Evolutionary conservation across 148 eudicot species (phyloP), one percentile per base, ranked within the genome.

Genomic region (Gaultheria prostrata): DNA sequence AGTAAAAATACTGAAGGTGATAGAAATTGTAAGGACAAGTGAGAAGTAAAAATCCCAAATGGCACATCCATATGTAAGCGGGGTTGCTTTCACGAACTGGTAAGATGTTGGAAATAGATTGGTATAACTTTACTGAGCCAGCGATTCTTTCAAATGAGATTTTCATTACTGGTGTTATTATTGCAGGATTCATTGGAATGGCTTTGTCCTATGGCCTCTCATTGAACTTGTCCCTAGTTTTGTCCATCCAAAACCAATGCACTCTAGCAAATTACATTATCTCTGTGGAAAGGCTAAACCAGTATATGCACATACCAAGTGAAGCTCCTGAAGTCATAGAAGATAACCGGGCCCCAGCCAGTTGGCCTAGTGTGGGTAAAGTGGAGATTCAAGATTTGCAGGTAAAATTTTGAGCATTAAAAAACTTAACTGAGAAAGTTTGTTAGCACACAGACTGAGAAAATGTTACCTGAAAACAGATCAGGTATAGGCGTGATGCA

Each of bases 131-230:
- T 10, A 35, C 24, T 20, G 32, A 45, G 54, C 17, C 6, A n/a
- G 17, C 28, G 43, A 30, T 21, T 71, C 70, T 24, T 70, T 46
- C 45, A 48, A 35, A 15, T 26, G 59, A 57, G 32, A 46, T 71
- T 80, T 65, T 84, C 73, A 17, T 39, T 13, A 30, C 54, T 46
- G 21, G 26, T 18, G 21, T 28, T 28, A 15, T 9, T 72, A 51
- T 80, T 89, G 89, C 94, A 96, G 99, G 99, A 82, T 94, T 94
- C 80, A 91, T 96, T 63, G 99, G 99, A 79, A 94, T 96, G 98
- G 97, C 98, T 46, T 80, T 96, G 82, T 96, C 99, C 53, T 96
- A 96, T 83, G 99, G 99, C 79, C 97, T 96, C 65, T 91, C 98
- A 10, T 87, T 96, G 69, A 96, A 94, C 86, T 87, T 86, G 86